phyloP scores from a whole-genome alignment of 805 yeast species.

The Priceomyces melissophilus region DNA sequence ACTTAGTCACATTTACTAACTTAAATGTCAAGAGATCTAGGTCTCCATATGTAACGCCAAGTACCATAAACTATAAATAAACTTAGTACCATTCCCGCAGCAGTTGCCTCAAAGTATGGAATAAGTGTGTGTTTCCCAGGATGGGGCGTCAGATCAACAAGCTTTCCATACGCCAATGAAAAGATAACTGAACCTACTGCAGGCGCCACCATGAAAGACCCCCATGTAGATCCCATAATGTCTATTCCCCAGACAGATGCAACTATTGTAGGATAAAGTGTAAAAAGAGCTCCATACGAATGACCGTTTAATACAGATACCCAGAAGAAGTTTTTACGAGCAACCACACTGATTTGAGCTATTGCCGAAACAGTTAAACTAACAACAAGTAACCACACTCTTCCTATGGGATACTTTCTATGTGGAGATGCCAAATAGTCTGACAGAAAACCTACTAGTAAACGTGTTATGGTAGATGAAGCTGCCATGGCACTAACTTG shows the following conservation, averaged over 20 bases:
- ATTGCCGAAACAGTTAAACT: slow-evolving; percentile 25
- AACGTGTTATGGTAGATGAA: slow-evolving; percentile 67
- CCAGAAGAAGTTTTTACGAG: slow-evolving; percentile 15
- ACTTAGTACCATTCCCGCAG: slow-evolving; percentile 22
- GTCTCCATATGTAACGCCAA: slow-evolving; percentile 29
- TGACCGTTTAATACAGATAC: slow-evolving; percentile 58
- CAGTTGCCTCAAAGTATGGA: slow-evolving; percentile 26
- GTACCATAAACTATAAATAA: slow-evolving; percentile 18
- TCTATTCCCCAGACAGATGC: slow-evolving; percentile 86
- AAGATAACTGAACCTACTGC: slow-evolving; percentile 73
- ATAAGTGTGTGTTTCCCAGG: slow-evolving; percentile 18
- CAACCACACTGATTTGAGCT: slow-evolving; percentile 26
- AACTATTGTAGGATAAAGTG: slow-evolving; percentile 80
- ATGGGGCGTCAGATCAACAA: slow-evolving; percentile 45
- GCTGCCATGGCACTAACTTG: slow-evolving; percentile 63
- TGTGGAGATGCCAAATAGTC: slow-evolving; percentile 50
- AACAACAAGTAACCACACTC: slow-evolving; percentile 29
- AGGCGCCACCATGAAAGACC: slow-evolving; percentile 82
- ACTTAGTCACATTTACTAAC: too few relatives aligned
- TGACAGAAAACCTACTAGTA: slow-evolving; percentile 62
- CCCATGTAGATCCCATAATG: slow-evolving; percentile 90
- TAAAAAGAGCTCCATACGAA: slow-evolving; percentile 79
- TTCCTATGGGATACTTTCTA: slow-evolving; percentile 25
- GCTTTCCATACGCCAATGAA: slow-evolving; percentile 66
- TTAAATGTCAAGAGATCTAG: too few relatives aligned